Percentiles rank a stretch among this genome's conserved stretches.
Conservation (phyloP, 208 protist species). For the Leishmania gerbilli region DNA sequence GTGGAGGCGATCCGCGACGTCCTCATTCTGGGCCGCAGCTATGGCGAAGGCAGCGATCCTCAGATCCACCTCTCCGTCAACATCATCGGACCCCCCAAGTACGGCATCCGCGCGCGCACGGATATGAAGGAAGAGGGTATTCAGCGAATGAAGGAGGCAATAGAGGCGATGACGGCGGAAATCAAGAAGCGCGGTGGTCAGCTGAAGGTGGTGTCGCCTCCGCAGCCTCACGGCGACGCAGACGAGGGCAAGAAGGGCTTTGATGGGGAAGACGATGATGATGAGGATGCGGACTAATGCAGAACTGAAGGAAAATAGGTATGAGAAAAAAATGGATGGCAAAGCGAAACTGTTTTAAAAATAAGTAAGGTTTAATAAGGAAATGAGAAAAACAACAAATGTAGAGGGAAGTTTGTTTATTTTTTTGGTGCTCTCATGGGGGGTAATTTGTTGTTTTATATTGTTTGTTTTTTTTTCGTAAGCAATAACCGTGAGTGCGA, state of each 20-base stretch:
- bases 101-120: constrained; percentile 92
- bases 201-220: constrained; percentile 85
- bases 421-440: neutral
- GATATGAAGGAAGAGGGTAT: constrained; percentile 95
- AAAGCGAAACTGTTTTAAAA: neutral
- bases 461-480: neutral
- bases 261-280: constrained; percentile 73
- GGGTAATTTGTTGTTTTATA: neutral
- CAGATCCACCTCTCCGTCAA: constrained; percentile 90
- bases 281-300: constrained; percentile 71
- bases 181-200: constrained; percentile 88
- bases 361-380: neutral
- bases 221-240: constrained; percentile 71
- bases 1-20: constrained; percentile 98
- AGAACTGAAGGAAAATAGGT: neutral
- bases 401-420: neutral
- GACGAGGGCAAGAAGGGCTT: constrained; percentile 48
- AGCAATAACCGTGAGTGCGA: neutral
- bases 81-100: constrained; percentile 96
- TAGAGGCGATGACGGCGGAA: constrained; percentile 90
- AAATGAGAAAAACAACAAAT: neutral
- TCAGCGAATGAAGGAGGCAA: constrained; percentile 81
- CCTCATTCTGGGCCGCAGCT: constrained; percentile 90
- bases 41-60: constrained; percentile 67
- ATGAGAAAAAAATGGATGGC: constrained; percentile 4